Base-by-base conservation (phyloP, 441 rosid genomes). In the Francoa sonchifolia region DNA sequence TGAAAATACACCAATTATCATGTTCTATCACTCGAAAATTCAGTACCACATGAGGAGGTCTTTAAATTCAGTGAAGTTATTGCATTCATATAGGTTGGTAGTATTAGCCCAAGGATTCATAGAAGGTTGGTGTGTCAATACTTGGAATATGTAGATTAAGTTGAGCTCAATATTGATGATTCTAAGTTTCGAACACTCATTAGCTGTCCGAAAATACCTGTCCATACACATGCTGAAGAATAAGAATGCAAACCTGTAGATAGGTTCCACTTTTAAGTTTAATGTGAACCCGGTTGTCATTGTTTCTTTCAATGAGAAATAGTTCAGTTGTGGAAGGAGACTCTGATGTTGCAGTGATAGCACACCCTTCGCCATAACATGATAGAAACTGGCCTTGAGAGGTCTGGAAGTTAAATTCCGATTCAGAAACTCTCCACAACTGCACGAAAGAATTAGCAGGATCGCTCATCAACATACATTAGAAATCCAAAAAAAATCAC, bases 371-470 rank as follows among this genome's bases (percentile, higher is more conserved):
- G 43, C 75, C 75, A 39, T 67, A 53, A 61, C 87, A 81, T 6
- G 76, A 50, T 33, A 77, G 71, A 65, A 77, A 81, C 65, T 74
- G 80, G 33, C 87, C 81, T 52, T 56, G 62, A 21, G 62, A 37
- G 21, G 83, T 54, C 12, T 77, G 74, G 36, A 77, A 55, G 44
- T 63, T 76, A 63, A 81, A 81, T 39, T 65, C 58, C 37, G 65
- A 60, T 46, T 62, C 72, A 19, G 79, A 68, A 38, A 71, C 54
- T 61, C 93, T 75, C 93, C 79, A 77, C 23, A 77, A 58, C 83
- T 81, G 72, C 51, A 57, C 46, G 33, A 46, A 26, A 35, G 43
- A 55, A 45, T 6, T 16, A 35, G 11, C 33, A n/a, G 1, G 37
- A 54, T 44, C 20, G 50, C 20, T 41, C 42, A 21, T 26, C 43